Base-by-base conservation (phyloP, 2,329 filamentous ascomycete genomes). In the Raffaelea ambrosiae region DNA sequence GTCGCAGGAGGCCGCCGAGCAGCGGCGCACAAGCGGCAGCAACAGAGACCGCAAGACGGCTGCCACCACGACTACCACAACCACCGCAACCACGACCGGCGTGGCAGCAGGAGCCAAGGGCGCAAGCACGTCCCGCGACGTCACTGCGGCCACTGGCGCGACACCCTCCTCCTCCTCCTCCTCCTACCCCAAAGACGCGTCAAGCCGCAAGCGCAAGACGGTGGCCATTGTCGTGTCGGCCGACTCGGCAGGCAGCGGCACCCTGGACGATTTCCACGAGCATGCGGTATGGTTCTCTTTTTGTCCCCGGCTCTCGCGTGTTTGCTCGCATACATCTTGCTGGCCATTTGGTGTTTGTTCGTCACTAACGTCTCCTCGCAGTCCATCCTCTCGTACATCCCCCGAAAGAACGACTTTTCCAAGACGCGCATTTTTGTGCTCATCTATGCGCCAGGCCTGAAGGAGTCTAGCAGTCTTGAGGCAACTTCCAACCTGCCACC, bases 201-300 rank as follows among this genome's bases (percentile, higher is more conserved):
- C 38, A 1, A 16, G 29, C 43, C 52, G 71, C 59, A 76, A 73
- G 57, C 79, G 80, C 59, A 93, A 83, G 71, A 88, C 82, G 0
- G 86, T 96, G n/a, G 89, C 83, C 8, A 79, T 97, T 57, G 84
- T 96, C 14, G 81, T 96, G 13, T 94, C 88, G 48, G 88, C 90
- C 4, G 87, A 93, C 59, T 71, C 77, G 21, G 71, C 74, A 33
- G 61, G 77, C 36, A 75, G 81, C 38, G 70, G 74, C 40, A 78
- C 81, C 38, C 77, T 82, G 9, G 77, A 73, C 59, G 66, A 71
- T 50, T 70, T 82, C 58, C 79, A 86, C 53, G 86, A 94, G 62
- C 86, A 94, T 66, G 88, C 87, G 47, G 89, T 95, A 79, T 66
- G 86, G 71, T 4, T 42, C n/a, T 8, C 4, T 3, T 7, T 33